Conservation (phyloP, 2,329 filamentous ascomycete genomes). For the Fusarium cicatricum region DNA sequence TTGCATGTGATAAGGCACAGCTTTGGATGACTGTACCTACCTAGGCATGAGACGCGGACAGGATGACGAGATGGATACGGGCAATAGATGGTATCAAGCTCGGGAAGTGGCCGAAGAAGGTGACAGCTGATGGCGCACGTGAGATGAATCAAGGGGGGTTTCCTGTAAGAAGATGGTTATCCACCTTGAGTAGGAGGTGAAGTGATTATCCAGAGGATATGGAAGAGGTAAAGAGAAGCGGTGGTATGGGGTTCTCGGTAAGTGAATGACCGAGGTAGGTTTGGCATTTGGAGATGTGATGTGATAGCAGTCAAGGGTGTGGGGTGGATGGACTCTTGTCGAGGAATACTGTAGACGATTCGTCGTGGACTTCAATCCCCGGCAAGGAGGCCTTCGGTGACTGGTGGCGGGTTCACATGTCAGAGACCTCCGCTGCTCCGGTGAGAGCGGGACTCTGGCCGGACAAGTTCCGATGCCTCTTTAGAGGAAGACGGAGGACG, state of each 20-base stretch:
- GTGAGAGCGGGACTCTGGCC: constrained; percentile 28
- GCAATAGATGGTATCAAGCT: constrained; percentile 7
- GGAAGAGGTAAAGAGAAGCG: too few species aligned
- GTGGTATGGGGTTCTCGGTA: constrained; percentile 18
- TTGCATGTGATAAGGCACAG: background rate
- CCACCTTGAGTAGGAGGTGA: background rate
- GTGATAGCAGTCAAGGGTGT: background rate
- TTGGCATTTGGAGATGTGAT: background rate
- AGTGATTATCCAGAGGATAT: background rate
- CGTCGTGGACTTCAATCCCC: constrained; percentile 1
- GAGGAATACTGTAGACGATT: too few species aligned
- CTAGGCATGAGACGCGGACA: background rate
- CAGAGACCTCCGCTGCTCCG: constrained; percentile 44
- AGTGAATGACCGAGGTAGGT: constrained; percentile 31
- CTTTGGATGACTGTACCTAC: background rate
- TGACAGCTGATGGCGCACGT: constrained; percentile 14
- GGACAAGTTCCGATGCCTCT: constrained; percentile 38
- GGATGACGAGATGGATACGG: background rate
- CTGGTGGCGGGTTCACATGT: constrained; percentile 42
- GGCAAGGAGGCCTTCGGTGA: constrained; percentile 2
- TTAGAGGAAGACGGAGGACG: constrained; percentile 35
- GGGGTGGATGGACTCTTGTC: constrained; percentile 6
- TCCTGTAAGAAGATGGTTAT: background rate
- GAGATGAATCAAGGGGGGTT: constrained; percentile 11
- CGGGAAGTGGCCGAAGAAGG: constrained; percentile 32